These are phyloP conservation scores for Naegleria lovaniensis DNA, from an alignment of 208 protist genomes.

Conservation along the genomic window DNA sequence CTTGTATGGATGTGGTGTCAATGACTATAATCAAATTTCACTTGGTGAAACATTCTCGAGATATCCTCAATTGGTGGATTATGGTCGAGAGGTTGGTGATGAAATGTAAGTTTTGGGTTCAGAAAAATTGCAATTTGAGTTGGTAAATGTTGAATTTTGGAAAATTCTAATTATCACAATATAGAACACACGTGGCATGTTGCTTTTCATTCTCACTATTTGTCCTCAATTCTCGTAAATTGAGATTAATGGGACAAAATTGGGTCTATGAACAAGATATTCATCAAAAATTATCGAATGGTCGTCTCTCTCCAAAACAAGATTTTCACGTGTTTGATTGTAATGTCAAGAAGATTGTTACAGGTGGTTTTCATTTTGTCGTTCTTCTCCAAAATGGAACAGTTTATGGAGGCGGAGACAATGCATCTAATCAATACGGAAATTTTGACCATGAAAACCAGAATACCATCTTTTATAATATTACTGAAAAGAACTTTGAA, in stretches of 20 bases:
- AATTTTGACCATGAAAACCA: not conserved
- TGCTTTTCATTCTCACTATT: not conserved
- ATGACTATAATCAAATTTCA: not conserved
- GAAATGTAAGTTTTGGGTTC: constrained; percentile 3
- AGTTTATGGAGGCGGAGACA: not conserved
- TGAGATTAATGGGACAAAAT: not conserved
- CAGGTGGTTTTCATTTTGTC: not conserved
- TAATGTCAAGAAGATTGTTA: not conserved
- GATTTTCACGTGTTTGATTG: not conserved
- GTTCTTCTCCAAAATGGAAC: not conserved
- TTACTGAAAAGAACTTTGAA: not conserved
- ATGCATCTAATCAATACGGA: not conserved
- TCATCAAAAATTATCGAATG: not conserved
- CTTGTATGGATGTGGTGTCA: not conserved
- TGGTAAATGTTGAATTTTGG: too few relatives aligned
- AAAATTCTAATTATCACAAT: too few relatives aligned
- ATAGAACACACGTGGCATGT: not conserved
- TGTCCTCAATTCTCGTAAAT: not conserved
- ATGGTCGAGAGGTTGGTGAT: not conserved
- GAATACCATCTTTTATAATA: not conserved
- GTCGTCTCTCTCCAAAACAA: not conserved
- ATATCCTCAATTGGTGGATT: not conserved
- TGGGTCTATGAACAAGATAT: not conserved
- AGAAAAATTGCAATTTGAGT: too few relatives aligned
- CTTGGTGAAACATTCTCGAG: not conserved